phyloP scores from a whole-genome alignment of 2,329 filamentous ascomycete genomes.

The Drechslera avenae region DNA sequence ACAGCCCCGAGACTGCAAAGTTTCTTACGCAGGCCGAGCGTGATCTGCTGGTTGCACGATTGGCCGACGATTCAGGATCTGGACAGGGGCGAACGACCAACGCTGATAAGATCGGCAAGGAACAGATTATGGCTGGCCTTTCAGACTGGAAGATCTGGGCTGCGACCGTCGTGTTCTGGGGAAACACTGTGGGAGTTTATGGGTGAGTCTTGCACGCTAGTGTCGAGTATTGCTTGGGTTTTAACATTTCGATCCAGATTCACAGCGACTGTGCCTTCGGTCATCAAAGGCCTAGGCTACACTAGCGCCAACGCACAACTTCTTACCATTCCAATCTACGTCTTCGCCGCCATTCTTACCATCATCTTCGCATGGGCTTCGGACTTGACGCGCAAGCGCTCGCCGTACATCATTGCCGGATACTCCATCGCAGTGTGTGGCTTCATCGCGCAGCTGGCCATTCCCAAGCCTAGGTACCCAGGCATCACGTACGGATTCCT shows the following conservation, averaged over 20 bases:
- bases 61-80: conserved; percentile 51
- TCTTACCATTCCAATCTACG: conserved; percentile 51
- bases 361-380: conserved; percentile 54
- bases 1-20: conserved; percentile 52
- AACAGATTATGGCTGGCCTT: conserved; percentile 57
- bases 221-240: background rate
- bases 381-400: conserved; percentile 59
- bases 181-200: conserved; percentile 46
- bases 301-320: conserved; percentile 50
- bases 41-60: conserved; percentile 38
- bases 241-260: conserved; percentile 33
- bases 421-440: conserved; percentile 58
- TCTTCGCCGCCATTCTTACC: conserved; percentile 50
- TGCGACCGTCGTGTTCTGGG: conserved; percentile 47
- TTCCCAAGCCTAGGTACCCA: conserved; percentile 49
- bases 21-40: conserved; percentile 44
- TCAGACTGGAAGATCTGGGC: conserved; percentile 46
- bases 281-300: conserved; percentile 51
- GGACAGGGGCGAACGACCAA: conserved; percentile 54
- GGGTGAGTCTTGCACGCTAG: conserved; percentile 24
- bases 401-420: conserved; percentile 59
- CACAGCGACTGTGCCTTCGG: conserved; percentile 49
- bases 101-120: conserved; percentile 55
- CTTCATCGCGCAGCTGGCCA: conserved; percentile 60
- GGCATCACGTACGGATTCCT: conserved; percentile 54